Percentiles rank a stretch among this genome's conserved stretches.
Conservation (phyloP, 2,329 filamentous ascomycete species). For the Colletotrichum tamarilloi region DNA sequence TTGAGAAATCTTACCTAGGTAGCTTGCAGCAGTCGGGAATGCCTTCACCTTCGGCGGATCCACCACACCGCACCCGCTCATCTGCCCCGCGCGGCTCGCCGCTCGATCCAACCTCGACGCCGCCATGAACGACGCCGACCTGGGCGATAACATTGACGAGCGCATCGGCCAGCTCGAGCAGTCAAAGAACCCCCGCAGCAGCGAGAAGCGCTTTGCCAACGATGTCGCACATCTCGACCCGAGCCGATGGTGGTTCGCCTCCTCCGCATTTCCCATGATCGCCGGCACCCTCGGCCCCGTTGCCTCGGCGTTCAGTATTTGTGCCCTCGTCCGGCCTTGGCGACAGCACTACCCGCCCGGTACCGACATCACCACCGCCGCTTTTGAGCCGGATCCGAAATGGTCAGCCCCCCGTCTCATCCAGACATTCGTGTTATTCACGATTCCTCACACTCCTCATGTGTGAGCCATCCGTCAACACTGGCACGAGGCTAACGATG, state of each 20-base stretch:
- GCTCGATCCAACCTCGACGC: neutral
- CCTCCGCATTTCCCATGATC: constrained; percentile 78
- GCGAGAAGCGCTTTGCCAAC: constrained; percentile 45
- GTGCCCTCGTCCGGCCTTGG: constrained; percentile 86
- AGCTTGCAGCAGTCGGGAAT: constrained; percentile 11
- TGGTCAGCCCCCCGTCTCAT: constrained; percentile 63
- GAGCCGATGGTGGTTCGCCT: constrained; percentile 73
- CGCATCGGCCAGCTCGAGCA: constrained; percentile 44
- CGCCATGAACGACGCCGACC: constrained; percentile 55
- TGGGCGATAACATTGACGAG: constrained; percentile 50
- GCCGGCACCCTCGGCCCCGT: constrained; percentile 88
- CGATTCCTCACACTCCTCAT: neutral
- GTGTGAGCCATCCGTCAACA: neutral
- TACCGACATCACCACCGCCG: constrained; percentile 59
- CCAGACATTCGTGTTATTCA: neutral
- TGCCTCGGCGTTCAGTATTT: constrained; percentile 89
- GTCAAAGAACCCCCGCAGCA: constrained; percentile 36
- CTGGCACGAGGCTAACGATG: neutral
- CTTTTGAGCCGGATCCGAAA: constrained; percentile 71
- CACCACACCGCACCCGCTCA: neutral
- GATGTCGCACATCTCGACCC: constrained; percentile 57
- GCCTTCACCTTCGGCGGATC: constrained; percentile 18
- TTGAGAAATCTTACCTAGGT: neutral
- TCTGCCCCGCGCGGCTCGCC: neutral
- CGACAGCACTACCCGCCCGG: constrained; percentile 65